Conservation (phyloP, 352 stramenopile genomes). For the Phytophthora constricta region DNA sequence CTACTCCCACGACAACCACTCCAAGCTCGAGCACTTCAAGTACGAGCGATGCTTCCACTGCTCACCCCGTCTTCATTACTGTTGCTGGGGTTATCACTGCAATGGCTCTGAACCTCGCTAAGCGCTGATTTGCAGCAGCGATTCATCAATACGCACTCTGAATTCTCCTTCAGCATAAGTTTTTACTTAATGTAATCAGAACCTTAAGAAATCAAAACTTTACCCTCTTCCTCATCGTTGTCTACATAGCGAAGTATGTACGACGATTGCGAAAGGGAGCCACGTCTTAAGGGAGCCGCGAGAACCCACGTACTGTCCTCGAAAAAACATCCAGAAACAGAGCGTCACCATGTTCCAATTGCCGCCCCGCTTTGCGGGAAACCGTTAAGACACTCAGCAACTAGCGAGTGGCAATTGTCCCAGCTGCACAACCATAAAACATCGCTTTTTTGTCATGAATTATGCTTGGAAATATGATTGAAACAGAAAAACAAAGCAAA, state of each 20-base stretch:
- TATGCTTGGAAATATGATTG: too few species aligned
- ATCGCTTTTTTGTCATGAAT: too few species aligned
- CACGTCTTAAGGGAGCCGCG: conserved; percentile 38
- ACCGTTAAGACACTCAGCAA: conserved; percentile 76
- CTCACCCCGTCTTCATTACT: conserved; percentile 13
- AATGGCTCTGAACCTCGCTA: conserved; percentile 12
- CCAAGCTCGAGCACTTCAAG: conserved; percentile 20
- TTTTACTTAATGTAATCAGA: conserved; percentile 4
- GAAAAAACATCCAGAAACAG: conserved; percentile 77
- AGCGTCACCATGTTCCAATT: conserved; percentile 80
- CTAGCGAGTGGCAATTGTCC: conserved; percentile 97
- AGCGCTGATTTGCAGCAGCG: conserved; percentile 6
- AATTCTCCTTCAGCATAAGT: neutral
- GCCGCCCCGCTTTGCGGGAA: conserved; percentile 45
- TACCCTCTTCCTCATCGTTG: neutral
- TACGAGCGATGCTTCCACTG: conserved; percentile 10
- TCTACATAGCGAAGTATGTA: conserved; percentile 18
- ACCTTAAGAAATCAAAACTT: neutral
- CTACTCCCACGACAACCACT: conserved; percentile 10
- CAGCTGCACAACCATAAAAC: conserved; percentile 64
- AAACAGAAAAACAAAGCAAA: neutral
- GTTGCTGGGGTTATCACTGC: conserved; percentile 4
- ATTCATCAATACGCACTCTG: conserved; percentile 17
- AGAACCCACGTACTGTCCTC: conserved; percentile 52
- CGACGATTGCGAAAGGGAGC: conserved; percentile 26